phyloP scores from a whole-genome alignment of 345 rosid genomes.

The Acer saccharum region DNA sequence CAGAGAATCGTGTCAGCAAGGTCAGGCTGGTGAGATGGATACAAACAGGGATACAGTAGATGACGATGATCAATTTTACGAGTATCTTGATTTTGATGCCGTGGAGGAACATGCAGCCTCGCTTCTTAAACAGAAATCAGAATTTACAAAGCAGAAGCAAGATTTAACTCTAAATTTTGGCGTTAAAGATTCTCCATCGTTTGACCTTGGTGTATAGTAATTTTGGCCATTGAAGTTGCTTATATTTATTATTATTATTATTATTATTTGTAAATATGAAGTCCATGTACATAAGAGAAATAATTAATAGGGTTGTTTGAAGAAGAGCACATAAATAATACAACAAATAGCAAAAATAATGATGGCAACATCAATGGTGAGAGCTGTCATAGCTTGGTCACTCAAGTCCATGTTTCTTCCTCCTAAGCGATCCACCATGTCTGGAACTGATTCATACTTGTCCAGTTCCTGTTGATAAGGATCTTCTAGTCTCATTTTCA shows the following conservation, averaged over 20 bases:
- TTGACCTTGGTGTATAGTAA: conserved; percentile 81
- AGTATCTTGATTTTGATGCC: conserved; percentile 74
- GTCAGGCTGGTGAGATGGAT: conserved; percentile 18
- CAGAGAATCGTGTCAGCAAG: conserved; percentile 30
- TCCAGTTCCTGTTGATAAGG: conserved; percentile 61
- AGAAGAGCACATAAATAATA: conserved; percentile 56
- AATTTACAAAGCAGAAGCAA: conserved; percentile 31
- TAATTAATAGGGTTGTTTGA: conserved; percentile 60
- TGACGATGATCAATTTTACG: conserved; percentile 75
- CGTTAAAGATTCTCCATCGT: conserved; percentile 57
- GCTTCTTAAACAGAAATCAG: conserved; percentile 51
- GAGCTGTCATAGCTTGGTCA: conserved; percentile 85
- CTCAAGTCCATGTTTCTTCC: conserved; percentile 78
- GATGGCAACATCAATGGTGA: conserved; percentile 62
- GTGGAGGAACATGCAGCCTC: conserved; percentile 77
- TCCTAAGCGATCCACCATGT: conserved; percentile 82
- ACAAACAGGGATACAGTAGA: conserved; percentile 29
- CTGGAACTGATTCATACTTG: conserved; percentile 57
- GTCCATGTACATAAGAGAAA: background rate
- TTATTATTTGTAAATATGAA: background rate
- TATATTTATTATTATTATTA: background rate
- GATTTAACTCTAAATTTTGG: conserved; percentile 28
- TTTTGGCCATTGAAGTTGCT: background rate
- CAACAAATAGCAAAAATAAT: conserved; percentile 60
- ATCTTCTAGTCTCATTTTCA: conserved; percentile 72